Base-by-base conservation (phyloP, 805 yeast genomes). In the Tanozyma kutaoensis region DNA sequence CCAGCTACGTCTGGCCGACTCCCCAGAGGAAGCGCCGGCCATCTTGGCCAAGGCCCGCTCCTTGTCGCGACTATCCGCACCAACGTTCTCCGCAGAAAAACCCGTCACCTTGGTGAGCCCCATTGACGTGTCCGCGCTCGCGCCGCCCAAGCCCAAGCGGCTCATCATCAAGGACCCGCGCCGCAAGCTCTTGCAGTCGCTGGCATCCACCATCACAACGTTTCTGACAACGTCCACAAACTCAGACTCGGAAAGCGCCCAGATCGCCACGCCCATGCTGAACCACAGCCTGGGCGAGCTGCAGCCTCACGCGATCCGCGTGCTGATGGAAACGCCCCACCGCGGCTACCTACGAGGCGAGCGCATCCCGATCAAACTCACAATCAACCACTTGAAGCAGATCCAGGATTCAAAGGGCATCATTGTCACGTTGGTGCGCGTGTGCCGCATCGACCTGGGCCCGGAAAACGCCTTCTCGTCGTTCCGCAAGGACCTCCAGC, bases 271-370 rank as follows among this genome's bases (percentile, higher is more conserved):
- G 17, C n/a, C n/a, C n/a, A n/a, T n/a, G n/a, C n/a, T n/a, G n/a
- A n/a, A 15, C 17, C 7, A 15, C 17, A 7, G 7, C 17, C 17
- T 15, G 17, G 7, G 17, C 17, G 17, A 7, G 7, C 17, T 5
- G 17, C 7, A 5, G 17, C 17, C 7, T 15, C 17, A 45, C 19
- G 37, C 48, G n/a, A 59, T 60, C 22, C 51, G 51, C 23, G 60
- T 58, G 5, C 33, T 52, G 12, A 36, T 59, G 26, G 55, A 47
- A 12, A 46, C 58, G 6, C 52, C 82, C 1, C 65, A 66, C 23
- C 56, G 76, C 22, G 96, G 95, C 0, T 84, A 65, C 42, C 52
- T 80, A 1, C 62, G 85, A 18, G 95, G 95, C 14, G 95, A 85
- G 43, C 45, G 64, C 2, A 69, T 86, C 1, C 91, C 93, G 1